Evolutionary conservation across 257 asterid species (phyloP), one percentile per base, ranked within the genome.

Genomic region (Fraxinus pennsylvanica): DNA sequence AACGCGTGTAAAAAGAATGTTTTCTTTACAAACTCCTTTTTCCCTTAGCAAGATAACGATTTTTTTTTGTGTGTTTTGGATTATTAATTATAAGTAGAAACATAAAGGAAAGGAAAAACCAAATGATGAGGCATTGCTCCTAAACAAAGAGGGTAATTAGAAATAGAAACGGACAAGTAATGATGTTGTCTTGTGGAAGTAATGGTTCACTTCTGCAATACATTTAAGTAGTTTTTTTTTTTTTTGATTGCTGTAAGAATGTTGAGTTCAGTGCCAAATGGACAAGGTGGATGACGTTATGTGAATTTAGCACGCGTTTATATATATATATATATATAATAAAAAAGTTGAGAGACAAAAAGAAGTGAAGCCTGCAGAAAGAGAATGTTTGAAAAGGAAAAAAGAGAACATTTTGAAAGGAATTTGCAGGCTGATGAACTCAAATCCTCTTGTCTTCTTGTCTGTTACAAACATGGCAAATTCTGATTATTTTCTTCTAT

Each of bases 391-490:
- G 67, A 59, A 30, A 4, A 14, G 41, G 36, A 74, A 32, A 52
- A 82, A 73, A 69, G 52, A 19, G 21, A 76, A 78, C 75, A 85
- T 47, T 70, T 15, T 45, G 10, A 29, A 71, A 27, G 66, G 50
- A 43, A 74, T 27, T 71, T 68, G 74, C 77, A 68, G 82, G 66
- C 30, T 45, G 50, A 38, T 74, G 83, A 75, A 65, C 21, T 80
- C 88, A 73, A 87, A 84, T 81, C 81, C 72, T 75, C 36, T 72
- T 89, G 93, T 89, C 91, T 87, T 50, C 45, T 84, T 91, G 92
- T 87, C 92, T 74, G 75, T 80, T 74, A 79, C 81, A 80, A 68
- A 80, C 76, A 47, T 50, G 75, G 82, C 90, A 88, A 78, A 36
- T 43, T 83, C 86, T 80, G 79, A 76, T 81, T 21, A 33, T 29